These are phyloP conservation scores for Botrytis hyacinthi DNA, from an alignment of 2,329 filamentous ascomycete species.

Conservation along the genomic window DNA sequence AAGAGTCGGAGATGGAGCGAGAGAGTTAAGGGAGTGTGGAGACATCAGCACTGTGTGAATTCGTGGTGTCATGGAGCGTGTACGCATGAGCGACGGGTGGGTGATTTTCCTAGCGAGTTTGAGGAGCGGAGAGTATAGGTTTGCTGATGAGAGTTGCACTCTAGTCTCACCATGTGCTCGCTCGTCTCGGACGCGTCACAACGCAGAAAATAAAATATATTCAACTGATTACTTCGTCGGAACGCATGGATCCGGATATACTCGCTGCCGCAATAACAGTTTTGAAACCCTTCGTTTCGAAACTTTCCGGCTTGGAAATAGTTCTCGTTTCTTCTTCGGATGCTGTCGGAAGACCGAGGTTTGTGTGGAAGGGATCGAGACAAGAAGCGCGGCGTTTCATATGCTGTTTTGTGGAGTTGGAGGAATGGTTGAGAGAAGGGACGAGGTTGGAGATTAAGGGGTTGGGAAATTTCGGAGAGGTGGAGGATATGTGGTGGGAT, in stretches of 20 bases:
- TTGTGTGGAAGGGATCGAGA: not conserved
- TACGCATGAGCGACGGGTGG: not conserved
- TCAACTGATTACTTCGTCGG: not conserved
- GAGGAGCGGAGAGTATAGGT: too few relatives aligned
- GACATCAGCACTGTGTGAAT: constrained; percentile 20
- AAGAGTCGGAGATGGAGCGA: not conserved
- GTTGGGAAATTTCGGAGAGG: not conserved
- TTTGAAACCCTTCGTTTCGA: not conserved
- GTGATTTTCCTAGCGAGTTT: not conserved
- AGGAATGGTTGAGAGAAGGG: not conserved
- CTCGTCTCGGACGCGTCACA: not conserved
- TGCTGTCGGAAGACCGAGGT: rapidly evolving
- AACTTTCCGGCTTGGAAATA: not conserved
- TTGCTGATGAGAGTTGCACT: rapidly evolving
- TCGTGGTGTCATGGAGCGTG: constrained; percentile 2
- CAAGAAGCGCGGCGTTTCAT: not conserved
- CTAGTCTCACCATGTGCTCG: not conserved
- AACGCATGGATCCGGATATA: constrained; percentile 8
- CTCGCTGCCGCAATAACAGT: constrained; percentile 19
- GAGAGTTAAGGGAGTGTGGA: not conserved
- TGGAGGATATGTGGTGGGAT: constrained; percentile 16
- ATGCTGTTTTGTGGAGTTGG: constrained; percentile 14
- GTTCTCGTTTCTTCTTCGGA: not conserved
- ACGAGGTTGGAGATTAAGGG: constrained; percentile 3
- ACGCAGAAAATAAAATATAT: constrained; percentile 7